Conservation (phyloP, 441 rosid species). For the Euphorbia celastroides region DNA sequence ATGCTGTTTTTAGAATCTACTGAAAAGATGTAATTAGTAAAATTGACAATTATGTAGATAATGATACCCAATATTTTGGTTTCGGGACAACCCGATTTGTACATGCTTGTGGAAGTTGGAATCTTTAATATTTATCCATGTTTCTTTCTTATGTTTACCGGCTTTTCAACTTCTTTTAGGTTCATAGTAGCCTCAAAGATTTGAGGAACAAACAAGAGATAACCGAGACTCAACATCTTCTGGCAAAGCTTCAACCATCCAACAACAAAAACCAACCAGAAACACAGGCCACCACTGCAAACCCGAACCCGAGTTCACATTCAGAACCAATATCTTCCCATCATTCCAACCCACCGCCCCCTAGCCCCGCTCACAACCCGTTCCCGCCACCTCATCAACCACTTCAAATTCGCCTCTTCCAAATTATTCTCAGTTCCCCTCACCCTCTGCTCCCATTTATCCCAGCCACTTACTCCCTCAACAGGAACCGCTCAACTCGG, state of each 20-base stretch:
- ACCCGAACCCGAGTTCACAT: conserved; percentile 19
- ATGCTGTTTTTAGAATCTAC: neutral
- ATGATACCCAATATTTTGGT: no score
- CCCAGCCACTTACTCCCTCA: conserved; percentile 20
- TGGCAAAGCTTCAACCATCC: conserved; percentile 31
- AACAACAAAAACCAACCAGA: conserved; percentile 21
- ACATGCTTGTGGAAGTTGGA: neutral
- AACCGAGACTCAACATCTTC: conserved; percentile 34
- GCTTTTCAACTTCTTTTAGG: conserved; percentile 30
- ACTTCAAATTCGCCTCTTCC: conserved; percentile 4
- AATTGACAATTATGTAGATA: neutral
- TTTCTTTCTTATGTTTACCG: neutral
- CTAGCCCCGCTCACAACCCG: conserved; percentile 22
- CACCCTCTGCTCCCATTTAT: conserved; percentile 22
- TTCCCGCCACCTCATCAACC: conserved; percentile 13
- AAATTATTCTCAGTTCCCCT: conserved; percentile 9
- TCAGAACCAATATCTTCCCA: conserved; percentile 25
- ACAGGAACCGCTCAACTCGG: conserved; percentile 25
- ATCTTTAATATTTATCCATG: neutral
- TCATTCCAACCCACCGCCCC: conserved; percentile 23
- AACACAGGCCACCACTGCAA: conserved; percentile 25
- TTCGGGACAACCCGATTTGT: neutral
- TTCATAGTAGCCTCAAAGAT: conserved; percentile 39
- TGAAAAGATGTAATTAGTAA: neutral
- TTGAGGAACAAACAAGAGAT: conserved; percentile 58